Percentiles rank a stretch among this genome's conserved stretches.
Conservation (phyloP, 805 yeast species). For the Candida anglica region DNA sequence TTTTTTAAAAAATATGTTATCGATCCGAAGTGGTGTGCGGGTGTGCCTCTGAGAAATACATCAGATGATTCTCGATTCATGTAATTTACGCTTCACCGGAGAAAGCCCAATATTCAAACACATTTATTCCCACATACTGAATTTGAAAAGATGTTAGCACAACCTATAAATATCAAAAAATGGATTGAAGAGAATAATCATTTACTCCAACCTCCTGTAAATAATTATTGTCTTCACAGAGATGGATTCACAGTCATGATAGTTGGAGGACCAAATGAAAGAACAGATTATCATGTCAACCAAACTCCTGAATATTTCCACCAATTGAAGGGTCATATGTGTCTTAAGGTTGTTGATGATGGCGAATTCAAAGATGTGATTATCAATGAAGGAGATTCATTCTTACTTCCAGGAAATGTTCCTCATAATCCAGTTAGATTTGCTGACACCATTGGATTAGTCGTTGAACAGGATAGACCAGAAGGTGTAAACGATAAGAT, state of each 20-base stretch:
- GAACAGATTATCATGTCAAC: slow-evolving; percentile 90
- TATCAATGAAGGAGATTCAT: slow-evolving; percentile 85
- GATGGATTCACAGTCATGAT: slow-evolving; percentile 95
- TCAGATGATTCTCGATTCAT: no score
- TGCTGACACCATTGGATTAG: slow-evolving; percentile 82
- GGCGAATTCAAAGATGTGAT: slow-evolving; percentile 71
- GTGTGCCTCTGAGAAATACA: no score
- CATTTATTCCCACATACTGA: no score
- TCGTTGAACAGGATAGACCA: slow-evolving; percentile 90
- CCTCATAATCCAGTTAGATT: slow-evolving; percentile 92
- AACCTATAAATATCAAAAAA: slow-evolving; percentile 70
- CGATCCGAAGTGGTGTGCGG: no score
- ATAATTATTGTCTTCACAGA: slow-evolving; percentile 82
- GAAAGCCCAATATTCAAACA: no score
- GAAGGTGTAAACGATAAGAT: slow-evolving; percentile 62
- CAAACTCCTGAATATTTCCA: slow-evolving; percentile 94
- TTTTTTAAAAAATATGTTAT: no score
- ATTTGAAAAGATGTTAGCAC: slow-evolving; percentile 44
- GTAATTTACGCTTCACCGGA: no score
- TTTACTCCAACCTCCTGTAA: slow-evolving; percentile 85
- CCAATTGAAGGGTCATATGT: slow-evolving; percentile 84
- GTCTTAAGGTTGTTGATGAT: slow-evolving; percentile 67
- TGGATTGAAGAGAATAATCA: slow-evolving; percentile 80
- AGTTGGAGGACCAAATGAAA: slow-evolving; percentile 92
- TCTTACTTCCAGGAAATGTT: slow-evolving; percentile 73